Evolutionary conservation across 2,329 filamentous ascomycete species (phyloP).

Genomic region (Raffaelea ambrosiae): DNA sequence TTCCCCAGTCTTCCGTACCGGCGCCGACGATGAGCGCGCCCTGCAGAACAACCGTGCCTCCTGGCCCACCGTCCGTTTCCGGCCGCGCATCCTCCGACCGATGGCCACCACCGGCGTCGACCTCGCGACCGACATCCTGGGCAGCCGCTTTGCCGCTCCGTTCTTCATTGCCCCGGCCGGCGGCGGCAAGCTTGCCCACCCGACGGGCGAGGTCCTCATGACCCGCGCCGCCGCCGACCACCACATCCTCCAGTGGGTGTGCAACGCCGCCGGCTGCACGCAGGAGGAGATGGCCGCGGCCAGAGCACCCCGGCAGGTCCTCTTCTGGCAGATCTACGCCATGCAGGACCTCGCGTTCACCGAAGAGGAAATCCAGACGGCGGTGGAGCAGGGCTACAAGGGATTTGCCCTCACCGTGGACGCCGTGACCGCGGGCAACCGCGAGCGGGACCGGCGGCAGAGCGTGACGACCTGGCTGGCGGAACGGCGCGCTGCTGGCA

Average conservation of each 20-base stretch:
- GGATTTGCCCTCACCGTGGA: background rate
- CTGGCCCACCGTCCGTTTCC: background rate
- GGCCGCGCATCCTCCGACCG: background rate
- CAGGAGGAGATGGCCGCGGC: background rate
- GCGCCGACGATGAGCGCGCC: background rate
- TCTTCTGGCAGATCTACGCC: constrained; percentile 1
- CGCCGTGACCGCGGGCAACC: background rate
- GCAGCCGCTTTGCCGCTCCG: background rate
- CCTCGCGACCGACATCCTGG: background rate
- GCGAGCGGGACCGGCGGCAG: background rate
- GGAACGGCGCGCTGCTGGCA: no score
- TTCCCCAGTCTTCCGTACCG: background rate
- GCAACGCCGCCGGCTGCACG: background rate
- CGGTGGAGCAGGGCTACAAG: background rate
- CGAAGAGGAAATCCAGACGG: background rate
- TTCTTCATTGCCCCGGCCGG: background rate
- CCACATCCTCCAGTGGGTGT: background rate
- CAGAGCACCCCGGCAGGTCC: background rate
- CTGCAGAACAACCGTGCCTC: background rate
- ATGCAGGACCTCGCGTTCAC: background rate
- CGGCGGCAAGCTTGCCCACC: background rate
- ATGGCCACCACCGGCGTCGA: background rate
- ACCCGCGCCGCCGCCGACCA: background rate
- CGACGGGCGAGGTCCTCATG: background rate
- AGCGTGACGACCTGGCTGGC: background rate